Base-by-base conservation (phyloP, 2,329 filamentous ascomycete genomes). In the Diaporthe eres region DNA sequence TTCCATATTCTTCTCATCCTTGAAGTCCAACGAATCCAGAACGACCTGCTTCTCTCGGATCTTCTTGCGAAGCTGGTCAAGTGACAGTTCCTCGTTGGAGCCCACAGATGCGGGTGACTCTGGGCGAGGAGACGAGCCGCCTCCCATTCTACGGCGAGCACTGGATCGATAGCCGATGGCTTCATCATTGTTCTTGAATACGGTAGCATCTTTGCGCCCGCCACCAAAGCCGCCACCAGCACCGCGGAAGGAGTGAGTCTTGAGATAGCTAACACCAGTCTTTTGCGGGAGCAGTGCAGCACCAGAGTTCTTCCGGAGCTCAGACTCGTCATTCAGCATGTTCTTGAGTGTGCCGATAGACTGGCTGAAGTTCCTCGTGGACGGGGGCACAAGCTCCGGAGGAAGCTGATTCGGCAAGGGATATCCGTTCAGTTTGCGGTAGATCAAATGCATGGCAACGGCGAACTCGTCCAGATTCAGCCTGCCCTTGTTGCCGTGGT, bases 361-460 rank as follows among this genome's bases (percentile, higher is more conserved):
- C 81, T 96, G 94, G 80, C 93, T 96, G 81, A 99, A 91, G 84
- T 98, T 98, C 78, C 96, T 92, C 15, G 96, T 98, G 1, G 97
- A 98, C 2, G 97, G 97, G 31, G 97, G 97, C 9, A 98, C 93
- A 76, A 99, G 91, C 87, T 99, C 97, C 0, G 97, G 92, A 12
- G 97, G 97, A 15, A 99, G 89, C 60, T 93, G 93, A 81, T 92
- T 94, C 22, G 97, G 97, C 44, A 98, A 89, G 1, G 96, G 96
- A 81, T 98, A 98, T 49, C 96, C 96, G 81, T 99, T 98, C 72
- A 99, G 90, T 83, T 97, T 98, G 80, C 97, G 91, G 86, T 99
- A 99, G 81, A 99, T 99, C 85, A 99, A 87, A 89, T 99, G 97
- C 97, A 99, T 99, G 13, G 96, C 95, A 71, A 99, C 96, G 12